Evolutionary conservation across 108 stramenopile species (phyloP), one percentile per base, ranked within the genome.

Genomic region (Skeletonema costatum): DNA sequence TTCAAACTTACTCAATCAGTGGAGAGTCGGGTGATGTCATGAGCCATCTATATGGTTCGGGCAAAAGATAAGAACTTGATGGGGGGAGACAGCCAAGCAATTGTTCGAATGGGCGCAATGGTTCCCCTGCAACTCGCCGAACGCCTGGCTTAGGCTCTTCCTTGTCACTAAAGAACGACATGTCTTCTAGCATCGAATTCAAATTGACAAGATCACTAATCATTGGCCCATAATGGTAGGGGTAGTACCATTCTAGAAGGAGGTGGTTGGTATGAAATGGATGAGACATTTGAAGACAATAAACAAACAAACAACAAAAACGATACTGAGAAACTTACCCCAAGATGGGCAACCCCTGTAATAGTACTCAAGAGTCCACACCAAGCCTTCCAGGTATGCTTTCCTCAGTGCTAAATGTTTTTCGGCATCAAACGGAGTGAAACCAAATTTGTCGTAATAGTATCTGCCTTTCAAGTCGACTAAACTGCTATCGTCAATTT

Each of bases 341-440:
- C 99, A 99, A 19, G 92, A 94, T 39, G 79, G 85, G 65, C 93
- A 94, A 30, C 98, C 98, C 73, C 93, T 82, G 80, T 98, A 98
- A 84, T 98, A 98, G 75, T 99, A 99, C 70, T 92, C 87, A n/a
- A 98, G 76, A 72, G 87, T 94, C 99, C 99, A 99, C 46, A 96
- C 92, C 36, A 99, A 70, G 1, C 97, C 98, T 83, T 96, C 92
- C 31, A 98, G 83, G 83, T 97, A 98, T 8, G 93, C 81, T 68
- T 90, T 90, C 38, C 93, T 90, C 29, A 99, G 73, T 11, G 95
- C 90, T 38, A 77, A 44, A 50, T 92, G 93, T 46, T 93, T 96
- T 2, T 94, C 94, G 36, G 82, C 78, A 68, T 97, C 96, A 65
- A 95, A 93, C 2, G 92, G 93, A 17, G 88, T 85, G 48, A 98